Evolutionary conservation across 2,329 filamentous ascomycete species (phyloP).

Genomic region (Cercospora zeae-maydis): DNA sequence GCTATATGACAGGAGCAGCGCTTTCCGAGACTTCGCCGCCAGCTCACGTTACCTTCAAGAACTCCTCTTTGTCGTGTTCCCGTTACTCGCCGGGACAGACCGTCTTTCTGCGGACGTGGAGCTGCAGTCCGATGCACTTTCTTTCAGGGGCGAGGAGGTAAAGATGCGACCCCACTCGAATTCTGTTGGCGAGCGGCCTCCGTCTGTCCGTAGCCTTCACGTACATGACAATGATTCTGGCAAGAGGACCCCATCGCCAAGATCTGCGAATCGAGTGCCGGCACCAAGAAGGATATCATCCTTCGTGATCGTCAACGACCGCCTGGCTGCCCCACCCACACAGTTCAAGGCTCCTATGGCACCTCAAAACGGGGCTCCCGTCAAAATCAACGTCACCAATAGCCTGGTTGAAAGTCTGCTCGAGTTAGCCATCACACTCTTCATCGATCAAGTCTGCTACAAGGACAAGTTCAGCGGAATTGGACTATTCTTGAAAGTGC

Average conservation of each 20-base stretch:
- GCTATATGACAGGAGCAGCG: constrained; percentile 69
- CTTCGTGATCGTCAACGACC: constrained; percentile 79
- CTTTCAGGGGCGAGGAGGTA: constrained; percentile 81
- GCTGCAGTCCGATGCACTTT: constrained; percentile 76
- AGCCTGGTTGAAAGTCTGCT: constrained; percentile 71
- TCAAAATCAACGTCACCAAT: constrained; percentile 56
- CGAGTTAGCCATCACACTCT: constrained; percentile 73
- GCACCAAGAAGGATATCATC: constrained; percentile 78
- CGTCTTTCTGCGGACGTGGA: constrained; percentile 79
- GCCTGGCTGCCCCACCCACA: constrained; percentile 56
- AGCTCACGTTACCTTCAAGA: constrained; percentile 78
- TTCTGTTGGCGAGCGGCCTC: constrained; percentile 52
- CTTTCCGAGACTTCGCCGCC: constrained; percentile 78
- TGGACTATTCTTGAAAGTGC: constrained; percentile 78
- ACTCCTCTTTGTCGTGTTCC: constrained; percentile 76
- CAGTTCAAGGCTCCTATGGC: constrained; percentile 62
- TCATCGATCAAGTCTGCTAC: constrained; percentile 77
- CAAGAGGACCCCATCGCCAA: constrained; percentile 37
- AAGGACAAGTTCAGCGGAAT: constrained; percentile 91
- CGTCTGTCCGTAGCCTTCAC: constrained; percentile 70
- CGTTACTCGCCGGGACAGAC: constrained; percentile 82
- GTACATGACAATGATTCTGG: constrained; percentile 46
- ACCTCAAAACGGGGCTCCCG: constrained; percentile 51
- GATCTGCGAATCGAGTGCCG: constrained; percentile 48
- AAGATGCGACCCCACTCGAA: constrained; percentile 73